Conservation (phyloP, 2,329 filamentous ascomycete species). For the Trichoderma citrinoviride region DNA sequence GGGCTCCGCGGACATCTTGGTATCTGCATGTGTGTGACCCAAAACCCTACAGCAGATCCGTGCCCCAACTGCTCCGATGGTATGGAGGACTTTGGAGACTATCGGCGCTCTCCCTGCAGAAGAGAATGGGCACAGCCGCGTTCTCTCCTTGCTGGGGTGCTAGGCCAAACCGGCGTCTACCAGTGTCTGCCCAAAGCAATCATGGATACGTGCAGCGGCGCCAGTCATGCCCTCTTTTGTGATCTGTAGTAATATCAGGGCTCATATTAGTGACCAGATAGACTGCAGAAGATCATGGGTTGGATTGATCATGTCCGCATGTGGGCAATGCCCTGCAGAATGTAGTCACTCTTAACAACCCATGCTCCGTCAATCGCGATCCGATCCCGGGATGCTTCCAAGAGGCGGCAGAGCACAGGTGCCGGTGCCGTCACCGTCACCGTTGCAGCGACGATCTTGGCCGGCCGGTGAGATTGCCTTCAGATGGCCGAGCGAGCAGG, state of each 20-base stretch:
- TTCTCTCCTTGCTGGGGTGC: background rate
- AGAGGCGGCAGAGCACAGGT: background rate
- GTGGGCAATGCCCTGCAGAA: no score
- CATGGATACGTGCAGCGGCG: background rate
- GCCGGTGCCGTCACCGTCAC: background rate
- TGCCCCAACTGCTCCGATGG: background rate
- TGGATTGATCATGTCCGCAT: background rate
- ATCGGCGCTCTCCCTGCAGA: background rate
- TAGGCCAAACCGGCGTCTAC: background rate
- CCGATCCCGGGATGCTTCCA: background rate
- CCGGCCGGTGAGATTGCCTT: background rate
- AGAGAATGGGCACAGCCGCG: background rate
- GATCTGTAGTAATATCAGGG: background rate
- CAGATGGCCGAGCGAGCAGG: background rate
- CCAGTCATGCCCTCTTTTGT: background rate
- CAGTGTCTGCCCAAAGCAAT: no score
- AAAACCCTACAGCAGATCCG: background rate
- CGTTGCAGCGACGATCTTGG: background rate
- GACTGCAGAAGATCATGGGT: background rate
- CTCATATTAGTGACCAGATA: background rate
- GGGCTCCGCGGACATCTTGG: background rate
- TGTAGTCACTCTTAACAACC: background rate
- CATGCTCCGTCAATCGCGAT: background rate
- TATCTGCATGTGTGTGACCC: slow-evolving; percentile 12
- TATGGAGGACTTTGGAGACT: background rate